Conservation (phyloP, 2,329 filamentous ascomycete species). For the Colletotrichum lini region DNA sequence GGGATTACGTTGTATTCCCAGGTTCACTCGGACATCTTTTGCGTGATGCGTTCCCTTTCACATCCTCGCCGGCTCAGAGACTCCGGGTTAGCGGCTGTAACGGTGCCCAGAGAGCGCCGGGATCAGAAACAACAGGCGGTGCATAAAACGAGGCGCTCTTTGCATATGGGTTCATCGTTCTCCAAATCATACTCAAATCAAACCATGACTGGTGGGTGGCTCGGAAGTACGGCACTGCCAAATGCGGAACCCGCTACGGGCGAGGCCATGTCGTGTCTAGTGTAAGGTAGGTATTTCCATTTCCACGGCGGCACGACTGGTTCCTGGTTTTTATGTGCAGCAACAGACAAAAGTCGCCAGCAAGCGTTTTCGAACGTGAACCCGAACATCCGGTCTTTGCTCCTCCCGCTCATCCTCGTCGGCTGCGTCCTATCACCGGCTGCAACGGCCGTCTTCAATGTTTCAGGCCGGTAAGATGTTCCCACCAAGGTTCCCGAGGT, state of each 20-base stretch:
- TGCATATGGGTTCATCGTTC: not conserved
- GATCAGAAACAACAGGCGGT: no score
- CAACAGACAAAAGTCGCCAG: not conserved
- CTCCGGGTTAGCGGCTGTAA: not conserved
- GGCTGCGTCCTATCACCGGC: constrained; percentile 25
- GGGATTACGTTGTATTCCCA: not conserved
- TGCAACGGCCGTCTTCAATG: constrained; percentile 26
- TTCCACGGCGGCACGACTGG: constrained; percentile 34
- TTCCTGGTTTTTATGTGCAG: constrained; percentile 16
- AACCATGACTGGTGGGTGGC: not conserved
- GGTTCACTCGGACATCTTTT: constrained; percentile 20
- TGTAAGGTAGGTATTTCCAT: no score
- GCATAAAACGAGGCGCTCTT: not conserved
- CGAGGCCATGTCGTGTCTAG: no score
- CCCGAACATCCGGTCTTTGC: constrained; percentile 33
- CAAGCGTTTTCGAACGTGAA: constrained; percentile 32
- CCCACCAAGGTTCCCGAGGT: constrained; percentile 34
- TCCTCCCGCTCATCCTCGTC: constrained; percentile 24
- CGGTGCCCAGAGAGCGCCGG: not conserved
- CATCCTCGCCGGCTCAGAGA: constrained; percentile 7
- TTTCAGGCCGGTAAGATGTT: constrained; percentile 43
- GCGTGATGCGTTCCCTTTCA: constrained; percentile 6
- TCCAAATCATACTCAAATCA: not conserved
- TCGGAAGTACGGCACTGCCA: no score
- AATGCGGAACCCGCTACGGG: not conserved